Conservation (phyloP, 2,329 filamentous ascomycete species). For the Aciculosporium take region DNA sequence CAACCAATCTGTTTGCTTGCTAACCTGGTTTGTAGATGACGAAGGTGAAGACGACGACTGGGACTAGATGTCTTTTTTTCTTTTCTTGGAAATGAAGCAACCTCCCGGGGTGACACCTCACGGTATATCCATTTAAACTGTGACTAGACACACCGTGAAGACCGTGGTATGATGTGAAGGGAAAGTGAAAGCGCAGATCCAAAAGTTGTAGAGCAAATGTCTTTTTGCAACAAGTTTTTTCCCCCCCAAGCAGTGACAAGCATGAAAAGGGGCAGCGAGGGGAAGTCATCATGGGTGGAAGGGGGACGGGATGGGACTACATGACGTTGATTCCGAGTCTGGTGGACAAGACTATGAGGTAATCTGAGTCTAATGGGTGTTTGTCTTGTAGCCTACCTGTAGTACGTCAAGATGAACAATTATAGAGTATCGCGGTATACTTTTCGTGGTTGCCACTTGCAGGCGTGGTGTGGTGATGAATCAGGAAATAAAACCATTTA, state of each 20-base stretch:
- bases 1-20: neutral
- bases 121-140: no score
- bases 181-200: neutral
- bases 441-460: no score
- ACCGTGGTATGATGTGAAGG: neutral
- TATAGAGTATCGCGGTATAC: no score
- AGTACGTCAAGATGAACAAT: no score
- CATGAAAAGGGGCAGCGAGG: conserved; percentile 5
- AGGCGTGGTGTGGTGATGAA: no score
- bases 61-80: conserved; percentile 23
- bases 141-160: neutral
- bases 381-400: no score
- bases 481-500: no score
- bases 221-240: neutral
- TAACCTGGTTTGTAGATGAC: conserved; percentile 42
- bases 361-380: no score
- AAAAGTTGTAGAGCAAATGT: neutral
- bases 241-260: neutral
- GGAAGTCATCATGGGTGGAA: neutral
- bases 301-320: no score
- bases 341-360: no score
- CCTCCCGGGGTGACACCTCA: neutral
- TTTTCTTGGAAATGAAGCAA: neutral
- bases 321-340: no score
- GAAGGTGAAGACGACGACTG: conserved; percentile 67